Conservation (phyloP, 148 eudicot genomes). For the Linanthus parryae region DNA sequence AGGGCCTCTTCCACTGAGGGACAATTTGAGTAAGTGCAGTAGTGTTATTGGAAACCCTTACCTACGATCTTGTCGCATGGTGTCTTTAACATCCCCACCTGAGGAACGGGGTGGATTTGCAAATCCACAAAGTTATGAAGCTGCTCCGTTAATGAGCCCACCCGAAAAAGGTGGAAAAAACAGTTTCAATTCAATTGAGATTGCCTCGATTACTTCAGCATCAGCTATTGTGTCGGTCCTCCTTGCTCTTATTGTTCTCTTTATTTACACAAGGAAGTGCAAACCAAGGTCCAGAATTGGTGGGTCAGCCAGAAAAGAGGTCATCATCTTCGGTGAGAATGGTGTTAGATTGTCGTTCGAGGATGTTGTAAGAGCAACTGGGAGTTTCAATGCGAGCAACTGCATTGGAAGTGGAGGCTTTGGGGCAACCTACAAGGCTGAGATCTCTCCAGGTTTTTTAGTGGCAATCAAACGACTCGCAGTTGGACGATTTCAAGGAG, state of each 20-base stretch:
- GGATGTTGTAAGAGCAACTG: slow-evolving; percentile 34
- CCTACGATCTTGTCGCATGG: slow-evolving; percentile 23
- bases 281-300: slow-evolving; percentile 28
- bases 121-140: slow-evolving; percentile 9
- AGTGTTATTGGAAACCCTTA: slow-evolving; percentile 40
- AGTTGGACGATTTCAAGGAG: slow-evolving; percentile 44
- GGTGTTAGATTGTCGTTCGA: slow-evolving; percentile 36
- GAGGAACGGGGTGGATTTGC: slow-evolving; percentile 21
- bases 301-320: slow-evolving; percentile 34
- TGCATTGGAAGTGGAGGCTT: slow-evolving; percentile 56
- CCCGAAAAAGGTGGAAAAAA: slow-evolving; percentile 2
- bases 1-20: slow-evolving; percentile 24
- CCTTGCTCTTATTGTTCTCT: slow-evolving; percentile 34
- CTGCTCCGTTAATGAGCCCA: slow-evolving; percentile 21
- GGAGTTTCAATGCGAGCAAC: slow-evolving; percentile 39
- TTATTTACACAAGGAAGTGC: slow-evolving; percentile 38
- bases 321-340: slow-evolving; percentile 34
- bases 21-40: slow-evolving; percentile 28
- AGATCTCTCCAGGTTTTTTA: slow-evolving; percentile 36
- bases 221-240: slow-evolving; percentile 48
- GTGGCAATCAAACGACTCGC: slow-evolving; percentile 47
- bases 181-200: slow-evolving; percentile 33
- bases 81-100: slow-evolving; percentile 22
- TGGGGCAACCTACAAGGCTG: slow-evolving; percentile 49
- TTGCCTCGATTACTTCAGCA: slow-evolving; percentile 48